Base-by-base conservation (phyloP, 768 basidiomycete species). In the Boletellus ananiceps region DNA sequence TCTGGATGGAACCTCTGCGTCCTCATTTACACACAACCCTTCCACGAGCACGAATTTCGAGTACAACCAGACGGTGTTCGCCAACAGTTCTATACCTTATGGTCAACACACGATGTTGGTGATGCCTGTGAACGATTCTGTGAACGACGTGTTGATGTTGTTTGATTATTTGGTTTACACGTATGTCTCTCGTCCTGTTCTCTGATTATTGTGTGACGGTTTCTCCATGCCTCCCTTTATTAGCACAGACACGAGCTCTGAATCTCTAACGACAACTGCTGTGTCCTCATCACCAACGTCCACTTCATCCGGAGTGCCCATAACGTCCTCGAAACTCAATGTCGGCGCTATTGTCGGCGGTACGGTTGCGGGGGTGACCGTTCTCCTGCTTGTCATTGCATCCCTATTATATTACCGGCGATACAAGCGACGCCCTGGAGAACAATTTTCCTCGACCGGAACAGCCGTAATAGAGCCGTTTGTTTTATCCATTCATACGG, bases 131-230 rank as follows among this genome's bases (percentile, higher is more conserved):
- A 11, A 45, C 8, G 27, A 41, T 13, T 1, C 34, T 0, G 21
- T 16, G 5, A n/a, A 19, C 4, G 0, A 7, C 0, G 38, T 51
- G 13, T 33, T 54, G 49, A 54, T 58, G 1, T 19, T 56, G 15
- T 57, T 57, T 18, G 57, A 59, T 19, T 59, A 59, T 36, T 25
- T 57, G 1, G 40, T 57, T 25, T 60, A 60, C 23, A 57, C 49
- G 55, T 57, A 15, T 4, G 57, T 25, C 23, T 49, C 19, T 19
- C 11, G 13, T 43, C n/a, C 15, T 6, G 23, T 29, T 11, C 3
- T 29, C 29, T 9, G 29, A 25, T 25, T 29, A 11, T 29, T 9
- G 8, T 29, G 29, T 29, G 29, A 11, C 7, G 4, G 29, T 25
- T 25, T 11, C 9, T 9, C 11, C 11, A 29, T 11, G 29, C 29